Percentiles rank a stretch among this genome's conserved stretches.
Evolutionary conservation across 2,329 filamentous ascomycete genomes (phyloP).

Genomic region (Monosporascus sp.): DNA sequence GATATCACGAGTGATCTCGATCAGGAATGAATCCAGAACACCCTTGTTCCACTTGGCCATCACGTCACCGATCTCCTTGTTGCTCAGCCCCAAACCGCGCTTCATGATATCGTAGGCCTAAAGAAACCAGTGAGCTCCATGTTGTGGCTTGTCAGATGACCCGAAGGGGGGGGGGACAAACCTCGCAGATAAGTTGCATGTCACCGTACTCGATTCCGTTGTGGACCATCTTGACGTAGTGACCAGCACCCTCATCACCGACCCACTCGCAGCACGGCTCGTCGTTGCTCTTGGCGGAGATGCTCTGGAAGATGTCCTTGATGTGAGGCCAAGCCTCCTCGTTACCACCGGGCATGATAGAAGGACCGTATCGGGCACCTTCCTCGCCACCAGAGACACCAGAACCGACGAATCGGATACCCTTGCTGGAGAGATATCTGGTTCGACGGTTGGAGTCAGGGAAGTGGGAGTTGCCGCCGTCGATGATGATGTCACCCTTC

Average conservation of each 20-base stretch:
- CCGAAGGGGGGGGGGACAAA: slow-evolving; percentile 40
- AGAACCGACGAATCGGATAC: slow-evolving; percentile 90
- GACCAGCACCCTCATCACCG: slow-evolving; percentile 96
- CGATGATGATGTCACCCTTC: slow-evolving; percentile 95
- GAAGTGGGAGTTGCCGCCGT: slow-evolving; percentile 98
- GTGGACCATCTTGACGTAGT: slow-evolving; percentile 99
- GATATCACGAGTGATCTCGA: slow-evolving; percentile 98
- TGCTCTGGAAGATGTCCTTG: slow-evolving; percentile 98
- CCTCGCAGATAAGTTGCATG: slow-evolving; percentile 99
- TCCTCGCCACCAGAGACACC: slow-evolving; percentile 99
- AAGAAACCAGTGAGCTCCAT: slow-evolving; percentile 1
- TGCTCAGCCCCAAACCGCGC: slow-evolving; percentile 81
- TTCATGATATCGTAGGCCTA: slow-evolving; percentile 99
- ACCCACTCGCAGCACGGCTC: slow-evolving; percentile 99
- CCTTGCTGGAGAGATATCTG: slow-evolving; percentile 79
- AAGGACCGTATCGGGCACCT: slow-evolving; percentile 95
- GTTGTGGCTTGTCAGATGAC: slow-evolving; percentile 2
- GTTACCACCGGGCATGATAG: slow-evolving; percentile 97
- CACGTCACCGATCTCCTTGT: slow-evolving; percentile 94
- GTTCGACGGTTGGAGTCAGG: slow-evolving; percentile 98
- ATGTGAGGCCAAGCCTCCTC: slow-evolving; percentile 97
- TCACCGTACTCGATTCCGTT: slow-evolving; percentile 99
- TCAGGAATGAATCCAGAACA: slow-evolving; percentile 97
- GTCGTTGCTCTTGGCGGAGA: slow-evolving; percentile 93
- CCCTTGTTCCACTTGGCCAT: slow-evolving; percentile 98